Base-by-base conservation (phyloP, 768 basidiomycete genomes). In the Russula abietina region DNA sequence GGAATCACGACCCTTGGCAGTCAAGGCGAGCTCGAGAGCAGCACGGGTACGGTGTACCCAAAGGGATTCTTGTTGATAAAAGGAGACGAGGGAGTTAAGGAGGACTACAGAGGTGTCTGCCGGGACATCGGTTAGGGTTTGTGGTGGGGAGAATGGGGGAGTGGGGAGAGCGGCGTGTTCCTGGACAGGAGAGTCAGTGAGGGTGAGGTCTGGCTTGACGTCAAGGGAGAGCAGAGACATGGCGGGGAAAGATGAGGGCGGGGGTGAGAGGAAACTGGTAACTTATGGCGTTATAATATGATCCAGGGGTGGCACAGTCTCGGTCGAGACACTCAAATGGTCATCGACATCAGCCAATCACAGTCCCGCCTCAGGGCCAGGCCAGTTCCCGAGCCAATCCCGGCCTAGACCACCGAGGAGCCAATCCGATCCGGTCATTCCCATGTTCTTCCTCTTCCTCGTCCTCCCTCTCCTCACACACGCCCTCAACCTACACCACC, bases 41-140 rank as follows among this genome's bases (percentile, higher is more conserved):
- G 81, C 82, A 45, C 85, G 83, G 53, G 84, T 84, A 60, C 83
- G 83, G 65, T 84, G 82, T 7, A 88, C 81, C 86, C 87, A 89
- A 75, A 81, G 82, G 43, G 83, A 83, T 73, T 88, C 85, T 65
- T 83, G 80, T 70, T 86, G 82, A 71, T 89, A 89, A 68, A 85
- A 88, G 7, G 79, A 75, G 46, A 84, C 78, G 56, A 89, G 82
- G 30, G 81, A 80, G 68, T 87, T 83, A 69, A 88, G 83, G 66
- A 85, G 79, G 67, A 78, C 74, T 50, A 81, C 75, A n/a, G 86
- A 83, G 16, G 70, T 64, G 57, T 70, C 65, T 12, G 61, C 59
- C 39, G 70, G 63, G 24, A 68, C 61, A 30, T 62, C 64, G 6
- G 65, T 66, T 14, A 59, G 61, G 55, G 50, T 67, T 10, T 62